A percentile compares a stretch with the other conserved stretches of the same genome.
Conservation (phyloP, 2,329 filamentous ascomycete genomes). For the Albophoma yamanashiensis region DNA sequence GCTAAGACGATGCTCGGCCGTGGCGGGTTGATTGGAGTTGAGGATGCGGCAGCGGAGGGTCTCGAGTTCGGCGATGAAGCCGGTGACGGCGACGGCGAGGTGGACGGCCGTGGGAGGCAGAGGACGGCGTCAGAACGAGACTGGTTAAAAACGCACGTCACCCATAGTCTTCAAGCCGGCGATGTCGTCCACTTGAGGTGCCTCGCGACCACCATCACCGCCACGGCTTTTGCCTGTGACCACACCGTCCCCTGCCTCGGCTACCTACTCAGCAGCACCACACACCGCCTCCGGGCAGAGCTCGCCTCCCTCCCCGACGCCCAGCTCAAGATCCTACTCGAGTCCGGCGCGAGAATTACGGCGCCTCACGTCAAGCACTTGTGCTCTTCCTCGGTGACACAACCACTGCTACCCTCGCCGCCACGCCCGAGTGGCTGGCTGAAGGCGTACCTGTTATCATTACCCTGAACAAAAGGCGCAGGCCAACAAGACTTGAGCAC, state of each 20-base stretch:
- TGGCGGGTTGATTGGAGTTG: slow-evolving; percentile 23
- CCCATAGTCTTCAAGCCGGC: slow-evolving; percentile 23
- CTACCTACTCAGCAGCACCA: slow-evolving; percentile 31
- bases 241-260: slow-evolving; percentile 37
- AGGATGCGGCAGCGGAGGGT: slow-evolving; percentile 10
- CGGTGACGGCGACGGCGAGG: slow-evolving; percentile 5
- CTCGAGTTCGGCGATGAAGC: slow-evolving; percentile 5
- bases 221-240: slow-evolving; percentile 32
- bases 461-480: slow-evolving; percentile 30
- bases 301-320: slow-evolving; percentile 22
- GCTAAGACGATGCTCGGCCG: slow-evolving; percentile 30
- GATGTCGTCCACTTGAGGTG: slow-evolving; percentile 29
- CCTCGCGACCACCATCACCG: slow-evolving; percentile 21
- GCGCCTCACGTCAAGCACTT: slow-evolving; percentile 25
- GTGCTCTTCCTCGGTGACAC: slow-evolving; percentile 37
- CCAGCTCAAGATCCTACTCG: slow-evolving; percentile 26
- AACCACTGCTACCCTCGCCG: slow-evolving; percentile 27
- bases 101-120: background rate
- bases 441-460: slow-evolving; percentile 30
- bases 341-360: slow-evolving; percentile 27
- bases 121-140: slow-evolving; percentile 6
- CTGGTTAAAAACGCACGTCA: slow-evolving; percentile 26
- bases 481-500: slow-evolving; percentile 33
- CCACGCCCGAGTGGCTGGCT: slow-evolving; percentile 27
- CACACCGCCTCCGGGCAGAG: slow-evolving; percentile 26